phyloP scores from a whole-genome alignment of 768 basidiomycete species.

The Suillus americanus region DNA sequence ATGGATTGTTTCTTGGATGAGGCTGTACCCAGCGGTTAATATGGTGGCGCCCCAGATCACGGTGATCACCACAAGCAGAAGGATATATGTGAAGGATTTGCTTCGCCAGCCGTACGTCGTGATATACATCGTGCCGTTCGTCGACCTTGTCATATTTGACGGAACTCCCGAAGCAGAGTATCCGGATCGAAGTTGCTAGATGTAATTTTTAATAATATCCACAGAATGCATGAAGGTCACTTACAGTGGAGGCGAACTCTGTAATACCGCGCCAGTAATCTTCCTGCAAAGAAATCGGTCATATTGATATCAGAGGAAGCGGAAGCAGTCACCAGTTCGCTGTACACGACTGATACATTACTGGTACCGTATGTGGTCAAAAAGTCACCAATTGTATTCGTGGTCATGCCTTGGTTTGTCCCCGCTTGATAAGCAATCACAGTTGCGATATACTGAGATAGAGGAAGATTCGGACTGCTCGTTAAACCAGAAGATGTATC shows the following conservation, averaged over 20 bases:
- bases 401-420: background rate
- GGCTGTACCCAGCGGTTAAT: conserved; percentile 1
- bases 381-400: conserved; percentile 7
- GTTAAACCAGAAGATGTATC: background rate
- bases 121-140: conserved; percentile 7
- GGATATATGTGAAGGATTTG: background rate
- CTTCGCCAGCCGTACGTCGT: conserved; percentile 6
- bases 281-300: conserved; percentile 4
- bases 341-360: background rate
- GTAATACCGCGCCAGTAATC: conserved; percentile 11
- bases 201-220: background rate
- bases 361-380: background rate
- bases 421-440: conserved; percentile 1
- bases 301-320: background rate
- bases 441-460: conserved; percentile 1
- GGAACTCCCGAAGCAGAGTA: conserved; percentile 5
- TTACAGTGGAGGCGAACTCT: conserved; percentile 10
- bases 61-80: conserved; percentile 3
- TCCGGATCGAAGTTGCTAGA: conserved; percentile 9
- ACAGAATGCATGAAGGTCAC: background rate
- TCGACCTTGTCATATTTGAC: conserved; percentile 2
- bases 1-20: background rate
- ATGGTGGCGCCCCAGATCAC: background rate
- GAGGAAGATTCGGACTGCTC: background rate
- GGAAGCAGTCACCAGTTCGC: background rate